Evolutionary conservation across 2,329 filamentous ascomycete species (phyloP).

Genomic region (Alternaria novae-zelandiae): DNA sequence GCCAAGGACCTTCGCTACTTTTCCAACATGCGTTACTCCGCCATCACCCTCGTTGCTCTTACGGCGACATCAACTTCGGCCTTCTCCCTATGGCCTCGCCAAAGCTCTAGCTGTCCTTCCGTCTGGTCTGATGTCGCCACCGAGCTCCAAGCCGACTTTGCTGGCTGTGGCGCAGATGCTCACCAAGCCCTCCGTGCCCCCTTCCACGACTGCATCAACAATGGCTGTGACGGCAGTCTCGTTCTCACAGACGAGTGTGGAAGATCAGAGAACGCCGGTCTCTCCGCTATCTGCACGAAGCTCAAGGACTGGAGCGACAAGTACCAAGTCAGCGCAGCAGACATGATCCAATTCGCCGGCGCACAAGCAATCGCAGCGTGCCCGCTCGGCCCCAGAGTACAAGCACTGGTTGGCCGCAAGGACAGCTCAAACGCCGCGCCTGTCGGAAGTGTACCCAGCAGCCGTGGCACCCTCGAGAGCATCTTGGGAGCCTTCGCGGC

Average conservation of each 20-base stretch:
- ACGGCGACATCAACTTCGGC: not conserved
- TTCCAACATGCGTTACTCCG: not conserved
- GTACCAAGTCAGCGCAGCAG: conserved; percentile 42
- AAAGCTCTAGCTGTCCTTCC: conserved; percentile 18
- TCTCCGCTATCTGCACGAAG: conserved; percentile 51
- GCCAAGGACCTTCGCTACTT: not conserved
- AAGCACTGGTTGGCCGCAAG: conserved; percentile 27
- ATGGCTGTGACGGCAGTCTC: conserved; percentile 35
- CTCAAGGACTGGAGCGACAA: conserved; percentile 48
- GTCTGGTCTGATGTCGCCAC: conserved; percentile 26
- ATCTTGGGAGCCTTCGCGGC: conserved; percentile 32
- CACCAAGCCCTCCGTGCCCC: conserved; percentile 30
- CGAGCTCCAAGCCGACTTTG: conserved; percentile 23
- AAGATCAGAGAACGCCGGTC: conserved; percentile 51
- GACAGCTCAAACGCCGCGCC: conserved; percentile 25
- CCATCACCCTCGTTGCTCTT: not conserved
- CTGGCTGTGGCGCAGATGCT: conserved; percentile 27
- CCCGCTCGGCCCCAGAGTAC: conserved; percentile 29
- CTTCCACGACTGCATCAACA: conserved; percentile 40
- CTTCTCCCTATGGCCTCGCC: conserved; percentile 10
- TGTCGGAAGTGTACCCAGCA: conserved; percentile 17
- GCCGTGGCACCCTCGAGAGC: conserved; percentile 19
- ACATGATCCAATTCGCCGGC: conserved; percentile 38
- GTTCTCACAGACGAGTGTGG: conserved; percentile 34
- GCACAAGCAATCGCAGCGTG: conserved; percentile 30